Base-by-base conservation (phyloP, 2,329 filamentous ascomycete genomes). In the Sporothrix variecibatus region DNA sequence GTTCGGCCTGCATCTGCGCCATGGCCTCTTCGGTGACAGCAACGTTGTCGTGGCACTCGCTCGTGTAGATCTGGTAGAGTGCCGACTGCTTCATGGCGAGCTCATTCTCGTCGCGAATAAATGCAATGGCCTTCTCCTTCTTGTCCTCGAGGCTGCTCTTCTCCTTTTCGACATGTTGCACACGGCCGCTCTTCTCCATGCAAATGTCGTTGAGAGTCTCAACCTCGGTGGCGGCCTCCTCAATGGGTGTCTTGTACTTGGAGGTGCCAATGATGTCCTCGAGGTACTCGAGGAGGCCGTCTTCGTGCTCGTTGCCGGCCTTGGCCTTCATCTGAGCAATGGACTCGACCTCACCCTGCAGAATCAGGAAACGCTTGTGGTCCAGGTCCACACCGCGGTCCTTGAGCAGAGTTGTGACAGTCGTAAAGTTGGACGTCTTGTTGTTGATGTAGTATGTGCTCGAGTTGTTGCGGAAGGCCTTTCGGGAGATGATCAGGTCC, bases 311-410 rank as follows among this genome's bases (percentile, higher is more conserved):
- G 78, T 94, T 95, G 58, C 89, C 91, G 3, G 97, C 96, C 82
- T 99, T 99, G 23, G 97, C 88, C 83, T 99, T 99, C 96, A 99
- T 99, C 83, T 98, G 96, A 7, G 96, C 95, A 80, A 99, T 99
- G 0, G 95, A 98, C 82, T 99, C 96, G 75, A 99, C 96, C 82
- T 99, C 96, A 80, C 96, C 96, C 82, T 99, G 96, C 12, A 99
- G 85, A 80, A 99, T 99, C 72, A 99, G 85, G 84, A 99, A 99
- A 75, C 96, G 93, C 84, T 99, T 99, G 85, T 99, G 96, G 80
- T 99, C 96, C 28, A 99, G 87, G 84, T 99, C 96, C 20, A 99
- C 93, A 1, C 96, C 97, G 31, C 93, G 91, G 28, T 94, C 94
- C 74, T 92, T 92, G 9, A 99, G 88, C 17, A 99, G 86, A 0